phyloP scores from a whole-genome alignment of 1,284 basidiomycete species.

The Puccinia coronata region DNA sequence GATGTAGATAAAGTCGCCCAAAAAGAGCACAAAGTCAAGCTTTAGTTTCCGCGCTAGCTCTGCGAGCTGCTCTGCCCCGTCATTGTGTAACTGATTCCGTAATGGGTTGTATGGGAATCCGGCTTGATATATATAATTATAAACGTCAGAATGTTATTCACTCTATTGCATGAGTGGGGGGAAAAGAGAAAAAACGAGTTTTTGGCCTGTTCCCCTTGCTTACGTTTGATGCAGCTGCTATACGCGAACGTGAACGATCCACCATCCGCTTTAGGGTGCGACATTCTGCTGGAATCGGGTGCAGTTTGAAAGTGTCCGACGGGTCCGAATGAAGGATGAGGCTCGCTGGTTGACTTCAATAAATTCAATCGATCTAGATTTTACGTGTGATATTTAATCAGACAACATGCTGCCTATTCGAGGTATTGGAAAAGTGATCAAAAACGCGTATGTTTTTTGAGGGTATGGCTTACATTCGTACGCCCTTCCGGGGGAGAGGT shows the following conservation, averaged over 20 bases:
- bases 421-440: too few relatives aligned
- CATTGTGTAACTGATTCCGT: slow-evolving; percentile 30
- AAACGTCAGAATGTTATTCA: too few relatives aligned
- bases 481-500: slow-evolving; percentile 18
- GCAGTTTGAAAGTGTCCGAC: slow-evolving; percentile 51
- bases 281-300: slow-evolving; percentile 50
- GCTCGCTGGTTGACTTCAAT: neutral
- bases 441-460: neutral
- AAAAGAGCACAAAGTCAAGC: slow-evolving; percentile 49
- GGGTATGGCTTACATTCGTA: slow-evolving; percentile 32
- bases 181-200: neutral
- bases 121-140: slow-evolving; percentile 14
- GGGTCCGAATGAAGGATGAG: slow-evolving; percentile 48
- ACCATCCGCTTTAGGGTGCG: neutral
- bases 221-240: slow-evolving; percentile 49
- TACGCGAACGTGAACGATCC: slow-evolving; percentile 39
- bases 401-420: too few relatives aligned
- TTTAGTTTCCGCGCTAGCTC: slow-evolving; percentile 4
- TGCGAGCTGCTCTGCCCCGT: slow-evolving; percentile 37
- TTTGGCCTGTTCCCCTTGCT: neutral
- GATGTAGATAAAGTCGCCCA: slow-evolving; percentile 54
- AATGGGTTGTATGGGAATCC: slow-evolving; percentile 49
- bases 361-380: slow-evolving; percentile 34
- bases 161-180: too few relatives aligned
- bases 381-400: neutral